A percentile compares a stretch with the other conserved stretches of the same genome.
Conservation (phyloP, 2,329 filamentous ascomycete genomes). For the Penicillium sp. region DNA sequence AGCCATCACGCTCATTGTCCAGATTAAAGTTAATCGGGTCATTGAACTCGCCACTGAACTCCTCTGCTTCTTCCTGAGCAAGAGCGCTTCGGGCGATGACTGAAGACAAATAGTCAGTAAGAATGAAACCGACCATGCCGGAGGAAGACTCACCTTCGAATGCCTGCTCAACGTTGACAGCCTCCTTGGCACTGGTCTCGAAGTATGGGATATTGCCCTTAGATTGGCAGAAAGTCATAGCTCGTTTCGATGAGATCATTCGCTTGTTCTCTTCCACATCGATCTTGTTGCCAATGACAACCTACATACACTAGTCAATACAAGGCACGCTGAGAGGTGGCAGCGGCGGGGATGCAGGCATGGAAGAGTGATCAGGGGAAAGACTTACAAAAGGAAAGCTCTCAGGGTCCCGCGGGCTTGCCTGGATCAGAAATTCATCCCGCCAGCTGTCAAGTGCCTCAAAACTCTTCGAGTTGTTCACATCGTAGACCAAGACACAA, state of each 20-base stretch:
- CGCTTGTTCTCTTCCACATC: constrained; percentile 97
- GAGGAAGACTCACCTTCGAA: constrained; percentile 59
- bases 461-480: constrained; percentile 99
- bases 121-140: neutral
- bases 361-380: no score
- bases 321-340: no score
- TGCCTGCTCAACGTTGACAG: constrained; percentile 91
- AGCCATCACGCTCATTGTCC: constrained; percentile 88
- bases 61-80: constrained; percentile 94
- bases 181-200: constrained; percentile 98
- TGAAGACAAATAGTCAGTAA: constrained; percentile 37
- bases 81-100: constrained; percentile 95
- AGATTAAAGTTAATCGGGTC: constrained; percentile 98
- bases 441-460: constrained; percentile 98
- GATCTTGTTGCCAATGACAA: constrained; percentile 98
- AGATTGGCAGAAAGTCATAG: constrained; percentile 95
- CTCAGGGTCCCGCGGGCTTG: constrained; percentile 91
- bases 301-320: constrained; percentile 48
- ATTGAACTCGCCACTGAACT: constrained; percentile 95
- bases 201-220: constrained; percentile 98
- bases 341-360: no score
- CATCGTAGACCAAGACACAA: constrained; percentile 95
- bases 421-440: constrained; percentile 97
- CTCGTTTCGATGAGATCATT: constrained; percentile 92
- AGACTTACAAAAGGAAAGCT: constrained; percentile 89